A percentile compares a stretch with the other conserved stretches of the same genome.
Conservation (phyloP, 129 eudicot species). For the Flaveria brownii region DNA sequence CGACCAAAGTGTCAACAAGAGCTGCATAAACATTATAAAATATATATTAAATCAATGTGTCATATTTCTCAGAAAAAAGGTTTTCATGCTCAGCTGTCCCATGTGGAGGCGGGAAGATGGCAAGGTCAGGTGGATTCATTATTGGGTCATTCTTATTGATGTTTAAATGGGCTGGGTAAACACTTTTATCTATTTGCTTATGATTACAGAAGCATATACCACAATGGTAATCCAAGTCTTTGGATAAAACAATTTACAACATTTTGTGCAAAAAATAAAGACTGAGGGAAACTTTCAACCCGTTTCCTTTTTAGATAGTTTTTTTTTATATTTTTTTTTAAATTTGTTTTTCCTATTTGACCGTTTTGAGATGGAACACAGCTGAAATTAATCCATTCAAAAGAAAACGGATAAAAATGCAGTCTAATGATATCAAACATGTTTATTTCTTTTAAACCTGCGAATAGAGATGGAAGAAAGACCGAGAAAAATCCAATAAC, state of each 20-base stretch:
- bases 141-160: not conserved
- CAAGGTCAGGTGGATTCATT: not conserved
- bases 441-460: not conserved
- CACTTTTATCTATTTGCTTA: not conserved
- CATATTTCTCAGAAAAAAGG: not conserved
- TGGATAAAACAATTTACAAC: not conserved
- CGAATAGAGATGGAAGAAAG: not conserved
- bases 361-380: not conserved
- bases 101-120: not conserved
- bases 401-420: not conserved
- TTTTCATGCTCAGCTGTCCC: not conserved
- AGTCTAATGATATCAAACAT: not conserved
- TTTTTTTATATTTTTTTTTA: too few relatives aligned
- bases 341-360: not conserved
- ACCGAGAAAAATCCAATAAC: not conserved
- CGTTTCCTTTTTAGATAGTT: not conserved
- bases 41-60: not conserved
- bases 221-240: not conserved
- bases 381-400: not conserved
- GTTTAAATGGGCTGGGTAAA: not conserved
- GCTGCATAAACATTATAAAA: slow-evolving; percentile 46
- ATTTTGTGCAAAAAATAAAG: not conserved
- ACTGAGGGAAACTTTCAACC: not conserved
- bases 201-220: not conserved
- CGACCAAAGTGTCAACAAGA: slow-evolving; percentile 82